Evolutionary conservation across 2,329 filamentous ascomycete genomes (phyloP), one percentile per base, ranked within the genome.

Genomic region (Penicillium sp.): DNA sequence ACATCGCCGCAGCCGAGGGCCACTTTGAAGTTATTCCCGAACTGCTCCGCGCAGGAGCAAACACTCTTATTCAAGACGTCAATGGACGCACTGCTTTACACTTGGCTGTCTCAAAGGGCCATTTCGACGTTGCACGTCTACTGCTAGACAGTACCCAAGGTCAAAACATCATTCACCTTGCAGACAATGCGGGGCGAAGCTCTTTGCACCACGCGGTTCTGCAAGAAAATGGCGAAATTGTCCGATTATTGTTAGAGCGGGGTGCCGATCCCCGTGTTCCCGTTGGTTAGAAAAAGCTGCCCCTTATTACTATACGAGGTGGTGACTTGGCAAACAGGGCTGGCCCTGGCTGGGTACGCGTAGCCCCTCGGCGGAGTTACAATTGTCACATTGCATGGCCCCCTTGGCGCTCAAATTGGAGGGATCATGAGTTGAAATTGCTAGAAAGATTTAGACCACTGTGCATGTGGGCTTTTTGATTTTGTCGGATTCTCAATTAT

Each of bases 21-120:
- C 48, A 50, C 35, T 39, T 50, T 22, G 48, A 50, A 21, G 24
- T 50, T 16, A 50, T 50, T 9, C 48, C 48, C 14, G 48, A 50
- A 11, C 33, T 50, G 22, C 48, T 50, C 7, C 48, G 48, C 7
- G 22, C 33, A 16, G 48, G 48, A 11, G 21, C 48, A 4, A 50
- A 50, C 22, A 37, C 48, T 42, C 48, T 50, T 8, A 19, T 42
- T 5, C 48, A 50, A 50, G 48, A 50, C 6, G 33, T 37, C 11
- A 22, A 50, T 19, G 48, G 48, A 4, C 48, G 48, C 22, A 50
- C 48, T 50, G 48, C 48, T 7, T 27, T 50, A 14, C 48, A 50
- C 10, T 19, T 50, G 33, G 48, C 48, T 27, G 48, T 50, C 2
- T 24, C 37, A 21, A 50, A 42, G 35, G 48, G 48, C 16, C 48